These are phyloP conservation scores for Artemisia tridentata DNA, from an alignment of 129 eudicot species.

Conservation along the genomic window DNA sequence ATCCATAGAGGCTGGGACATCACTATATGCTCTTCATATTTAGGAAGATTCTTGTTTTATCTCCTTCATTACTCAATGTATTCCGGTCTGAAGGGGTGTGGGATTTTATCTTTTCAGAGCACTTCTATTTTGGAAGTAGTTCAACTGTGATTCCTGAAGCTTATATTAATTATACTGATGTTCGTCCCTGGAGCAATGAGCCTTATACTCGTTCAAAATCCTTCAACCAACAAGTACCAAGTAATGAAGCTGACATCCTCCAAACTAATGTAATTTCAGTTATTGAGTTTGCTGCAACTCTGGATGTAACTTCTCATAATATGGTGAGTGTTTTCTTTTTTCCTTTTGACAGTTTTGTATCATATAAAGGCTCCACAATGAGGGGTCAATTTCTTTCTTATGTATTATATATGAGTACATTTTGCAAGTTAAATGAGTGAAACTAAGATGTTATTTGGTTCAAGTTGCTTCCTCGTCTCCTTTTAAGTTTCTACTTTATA, in stretches of 20 bases:
- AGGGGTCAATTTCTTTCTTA: constrained; percentile 9
- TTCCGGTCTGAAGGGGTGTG: constrained; percentile 83
- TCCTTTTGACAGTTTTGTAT: constrained; percentile 8
- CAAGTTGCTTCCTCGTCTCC: too few species aligned
- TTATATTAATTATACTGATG: constrained; percentile 36
- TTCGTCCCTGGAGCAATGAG: constrained; percentile 33
- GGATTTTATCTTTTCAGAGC: constrained; percentile 96
- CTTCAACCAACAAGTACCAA: constrained; percentile 23
- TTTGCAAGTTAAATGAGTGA: background rate
- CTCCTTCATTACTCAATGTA: constrained; percentile 70
- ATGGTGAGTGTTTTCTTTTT: constrained; percentile 56
- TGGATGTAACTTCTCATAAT: constrained; percentile 65
- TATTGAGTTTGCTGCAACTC: constrained; percentile 84
- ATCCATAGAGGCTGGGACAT: too few species aligned
- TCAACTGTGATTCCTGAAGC: constrained; percentile 47
- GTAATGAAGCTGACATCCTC: constrained; percentile 46
- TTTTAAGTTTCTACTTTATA: background rate
- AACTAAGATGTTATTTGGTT: too few species aligned
- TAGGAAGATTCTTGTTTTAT: constrained; percentile 60
- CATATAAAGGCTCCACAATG: constrained; percentile 13
- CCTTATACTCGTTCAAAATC: constrained; percentile 39
- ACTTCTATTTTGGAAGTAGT: constrained; percentile 70
- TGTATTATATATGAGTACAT: constrained; percentile 5
- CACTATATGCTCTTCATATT: constrained; percentile 63
- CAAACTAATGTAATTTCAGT: constrained; percentile 76